Conservation (phyloP, 2,329 filamentous ascomycete species). For the Aspergillus pseudoterreus region DNA sequence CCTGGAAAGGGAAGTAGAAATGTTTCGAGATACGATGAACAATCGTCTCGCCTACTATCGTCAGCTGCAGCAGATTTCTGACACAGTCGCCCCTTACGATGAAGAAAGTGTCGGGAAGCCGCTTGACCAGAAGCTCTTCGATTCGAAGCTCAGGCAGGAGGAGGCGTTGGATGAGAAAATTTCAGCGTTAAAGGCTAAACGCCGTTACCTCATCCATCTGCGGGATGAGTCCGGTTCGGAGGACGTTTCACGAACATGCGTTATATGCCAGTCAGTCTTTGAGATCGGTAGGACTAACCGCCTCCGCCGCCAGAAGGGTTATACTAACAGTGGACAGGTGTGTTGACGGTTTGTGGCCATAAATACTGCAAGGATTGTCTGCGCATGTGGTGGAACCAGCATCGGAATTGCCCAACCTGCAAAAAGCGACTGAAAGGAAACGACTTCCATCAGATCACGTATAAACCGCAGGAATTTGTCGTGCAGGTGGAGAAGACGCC, state of each 20-base stretch:
- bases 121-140: slow-evolving; percentile 50
- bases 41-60: slow-evolving; percentile 83
- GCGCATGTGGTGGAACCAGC: slow-evolving; percentile 68
- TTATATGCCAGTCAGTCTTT: slow-evolving; percentile 79
- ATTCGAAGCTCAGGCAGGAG: slow-evolving; percentile 45
- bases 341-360: slow-evolving; percentile 77
- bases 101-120: slow-evolving; percentile 55
- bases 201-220: slow-evolving; percentile 67
- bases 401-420: slow-evolving; percentile 79
- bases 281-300: slow-evolving; percentile 59
- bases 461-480: slow-evolving; percentile 71
- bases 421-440: slow-evolving; percentile 62
- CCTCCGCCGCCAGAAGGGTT: no score
- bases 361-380: slow-evolving; percentile 90
- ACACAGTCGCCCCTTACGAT: slow-evolving; percentile 74
- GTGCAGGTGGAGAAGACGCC: slow-evolving; percentile 55
- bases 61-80: slow-evolving; percentile 86
- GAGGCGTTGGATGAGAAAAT: slow-evolving; percentile 56
- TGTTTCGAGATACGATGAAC: slow-evolving; percentile 78
- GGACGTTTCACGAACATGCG: slow-evolving; percentile 64
- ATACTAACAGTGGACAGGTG: slow-evolving; percentile 22
- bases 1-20: slow-evolving; percentile 64
- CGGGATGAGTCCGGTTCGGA: slow-evolving; percentile 60
- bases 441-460: slow-evolving; percentile 80
- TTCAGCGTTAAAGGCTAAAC: slow-evolving; percentile 64